Base-by-base conservation (phyloP, 805 yeast genomes). In the Alloascoidea africana region DNA sequence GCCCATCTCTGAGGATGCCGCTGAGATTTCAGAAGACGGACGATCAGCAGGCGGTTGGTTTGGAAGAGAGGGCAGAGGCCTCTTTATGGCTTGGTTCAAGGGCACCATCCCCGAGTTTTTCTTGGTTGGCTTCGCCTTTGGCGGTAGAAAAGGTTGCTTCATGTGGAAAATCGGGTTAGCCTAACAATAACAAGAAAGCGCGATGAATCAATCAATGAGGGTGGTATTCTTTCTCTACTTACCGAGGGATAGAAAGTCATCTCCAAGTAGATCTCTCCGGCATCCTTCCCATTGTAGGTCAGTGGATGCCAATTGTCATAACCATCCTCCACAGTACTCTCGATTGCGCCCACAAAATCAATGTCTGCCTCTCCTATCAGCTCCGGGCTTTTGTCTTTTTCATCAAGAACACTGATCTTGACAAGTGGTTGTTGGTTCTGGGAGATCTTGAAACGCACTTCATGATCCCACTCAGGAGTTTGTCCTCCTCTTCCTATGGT, bases 401-500 rank as follows among this genome's bases (percentile, higher is more conserved):
- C 94, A 53, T 89, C 94, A 44, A 86, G 70, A 1, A 86, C 75
- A 30, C 82, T 83, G 2, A 91, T 61, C 42, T 73, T 73, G 59
- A 91, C 54, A 0, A 65, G 42, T 1, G 85, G 79, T 37, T 68
- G 73, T 17, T 77, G 64, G 27, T 76, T 80, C 4, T 81, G 67
- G 1, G 75, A 65, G 17, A 84, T 61, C 30, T 68, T 68, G 50
- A 81, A 83, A 46, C 83, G 61, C 40, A 80, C 63, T 44, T 82
- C 85, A 42, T 75, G 75, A 42, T 83, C 76, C 84, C 96, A 91
- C 15, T 65, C 70, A 1, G 98, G 98, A 3, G 83, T 80, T 53
- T 91, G 98, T 2, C 98, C 98, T 1, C 95, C 98, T 46, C 97
- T 62, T 38, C 72, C 68, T 41, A 82, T 75, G 0, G 84, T 68